phyloP scores from a whole-genome alignment of 352 stramenopile species.

The Phytophthora fragariae region DNA sequence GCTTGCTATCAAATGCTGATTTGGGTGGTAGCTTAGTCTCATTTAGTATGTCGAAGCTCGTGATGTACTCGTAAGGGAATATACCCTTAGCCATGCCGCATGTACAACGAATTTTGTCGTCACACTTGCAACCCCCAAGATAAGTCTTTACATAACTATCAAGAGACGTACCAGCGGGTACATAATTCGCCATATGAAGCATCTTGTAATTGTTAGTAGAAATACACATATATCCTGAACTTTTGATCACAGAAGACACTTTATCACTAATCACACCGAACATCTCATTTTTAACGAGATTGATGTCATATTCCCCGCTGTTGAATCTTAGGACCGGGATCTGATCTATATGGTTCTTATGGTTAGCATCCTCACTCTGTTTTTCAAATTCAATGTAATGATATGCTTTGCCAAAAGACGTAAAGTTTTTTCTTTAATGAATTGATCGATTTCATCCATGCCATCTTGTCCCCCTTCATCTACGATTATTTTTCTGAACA shows the following conservation, averaged over 20 bases:
- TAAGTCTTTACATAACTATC: conserved; percentile 31
- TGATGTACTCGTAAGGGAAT: conserved; percentile 45
- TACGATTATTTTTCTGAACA: conserved; percentile 9
- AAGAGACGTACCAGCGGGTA: background rate
- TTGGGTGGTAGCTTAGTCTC: conserved; percentile 31
- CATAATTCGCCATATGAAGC: conserved; percentile 5
- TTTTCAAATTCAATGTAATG: background rate
- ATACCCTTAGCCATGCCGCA: conserved; percentile 17
- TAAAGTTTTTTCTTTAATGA: background rate
- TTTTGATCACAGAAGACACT: background rate
- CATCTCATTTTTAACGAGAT: conserved; percentile 41
- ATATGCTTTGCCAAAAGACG: background rate
- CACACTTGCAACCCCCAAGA: conserved; percentile 39
- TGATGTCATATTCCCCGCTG: conserved; percentile 40
- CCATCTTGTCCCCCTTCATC: background rate
- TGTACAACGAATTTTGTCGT: conserved; percentile 36
- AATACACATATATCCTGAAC: conserved; percentile 17
- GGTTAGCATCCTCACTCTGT: conserved; percentile 2
- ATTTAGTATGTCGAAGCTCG: conserved; percentile 28
- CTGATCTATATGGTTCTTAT: conserved; percentile 1
- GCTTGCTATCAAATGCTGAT: conserved; percentile 31
- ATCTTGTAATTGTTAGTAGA: too few relatives aligned
- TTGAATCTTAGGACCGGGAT: conserved; percentile 35
- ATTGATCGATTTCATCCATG: too few relatives aligned
- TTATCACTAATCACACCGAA: background rate